These are phyloP conservation scores for Pulveroboletus sp. DNA, from an alignment of 768 basidiomycete species.

Conservation along the genomic window DNA sequence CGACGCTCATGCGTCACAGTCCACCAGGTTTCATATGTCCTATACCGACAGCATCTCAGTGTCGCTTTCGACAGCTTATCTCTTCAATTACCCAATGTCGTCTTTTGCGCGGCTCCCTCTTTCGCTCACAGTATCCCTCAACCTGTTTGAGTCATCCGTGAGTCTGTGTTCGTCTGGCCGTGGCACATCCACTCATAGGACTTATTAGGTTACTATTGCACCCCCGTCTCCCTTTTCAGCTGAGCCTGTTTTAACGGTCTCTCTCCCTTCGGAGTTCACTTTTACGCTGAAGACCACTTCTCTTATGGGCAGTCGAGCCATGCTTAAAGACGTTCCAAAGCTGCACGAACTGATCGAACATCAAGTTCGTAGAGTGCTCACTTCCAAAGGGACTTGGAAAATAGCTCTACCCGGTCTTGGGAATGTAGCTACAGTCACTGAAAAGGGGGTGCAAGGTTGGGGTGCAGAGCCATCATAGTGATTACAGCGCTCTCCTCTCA, in stretches of 20 bases:
- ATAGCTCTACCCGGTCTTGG: conserved; percentile 63
- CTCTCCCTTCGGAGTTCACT: conserved; percentile 80
- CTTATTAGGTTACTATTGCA: conserved; percentile 51
- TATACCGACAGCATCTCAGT: conserved; percentile 83
- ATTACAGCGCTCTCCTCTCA: not conserved
- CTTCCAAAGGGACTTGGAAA: conserved; percentile 59
- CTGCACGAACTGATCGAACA: conserved; percentile 90
- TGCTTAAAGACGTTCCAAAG: conserved; percentile 95
- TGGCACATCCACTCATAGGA: not conserved
- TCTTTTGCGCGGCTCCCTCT: conserved; percentile 82
- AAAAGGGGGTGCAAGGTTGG: conserved; percentile 26
- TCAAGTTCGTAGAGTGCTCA: conserved; percentile 67
- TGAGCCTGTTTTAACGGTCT: conserved; percentile 61
- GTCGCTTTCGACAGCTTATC: conserved; percentile 76
- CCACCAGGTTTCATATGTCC: conserved; percentile 76
- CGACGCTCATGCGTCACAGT: conserved; percentile 40
- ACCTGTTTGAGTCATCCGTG: conserved; percentile 66
- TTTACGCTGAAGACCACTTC: conserved; percentile 86
- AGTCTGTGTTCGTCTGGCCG: conserved; percentile 21
- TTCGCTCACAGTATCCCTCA: conserved; percentile 73
- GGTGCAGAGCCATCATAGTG: conserved; percentile 1
- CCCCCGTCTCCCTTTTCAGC: conserved; percentile 53
- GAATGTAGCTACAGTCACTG: conserved; percentile 21
- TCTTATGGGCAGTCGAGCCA: conserved; percentile 93
- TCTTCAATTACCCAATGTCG: conserved; percentile 79